These are phyloP conservation scores for Podila minutissima DNA, from an alignment of 192 early-diverging fungal species.

Conservation along the genomic window DNA sequence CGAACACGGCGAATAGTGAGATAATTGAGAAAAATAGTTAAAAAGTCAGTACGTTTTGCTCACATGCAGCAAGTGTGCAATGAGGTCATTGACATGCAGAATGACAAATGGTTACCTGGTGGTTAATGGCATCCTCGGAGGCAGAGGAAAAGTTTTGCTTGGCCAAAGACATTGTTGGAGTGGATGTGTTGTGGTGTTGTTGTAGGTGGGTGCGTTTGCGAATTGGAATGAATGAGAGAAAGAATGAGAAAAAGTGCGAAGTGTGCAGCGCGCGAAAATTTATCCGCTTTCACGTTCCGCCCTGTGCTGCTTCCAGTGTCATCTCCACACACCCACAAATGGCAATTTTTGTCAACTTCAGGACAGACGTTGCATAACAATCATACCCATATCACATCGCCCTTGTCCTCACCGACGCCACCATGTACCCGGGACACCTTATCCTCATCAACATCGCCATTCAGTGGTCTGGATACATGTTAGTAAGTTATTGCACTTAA, in stretches of 20 bases:
- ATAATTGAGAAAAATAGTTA: too few relatives aligned
- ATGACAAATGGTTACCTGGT: slow-evolving; percentile 25
- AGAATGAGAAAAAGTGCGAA: neutral
- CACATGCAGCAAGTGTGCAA: too few relatives aligned
- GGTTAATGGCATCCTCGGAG: slow-evolving; percentile 65
- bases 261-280: neutral
- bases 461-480: neutral
- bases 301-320: too few relatives aligned
- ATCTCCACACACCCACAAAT: too few relatives aligned
- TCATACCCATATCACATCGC: too few relatives aligned
- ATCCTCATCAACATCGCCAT: neutral
- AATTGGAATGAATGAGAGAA: neutral
- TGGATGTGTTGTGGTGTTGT: neutral
- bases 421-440: too few relatives aligned
- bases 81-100: neutral
- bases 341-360: too few relatives aligned
- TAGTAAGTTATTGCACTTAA: neutral
- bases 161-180: slow-evolving; percentile 54
- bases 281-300: too few relatives aligned
- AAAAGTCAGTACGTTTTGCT: too few relatives aligned
- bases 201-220: too few relatives aligned
- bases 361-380: too few relatives aligned
- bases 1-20: neutral
- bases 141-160: slow-evolving; percentile 65
- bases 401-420: too few relatives aligned